These are phyloP conservation scores for Pezicula neosporulosa DNA, from an alignment of 2,329 filamentous ascomycete genomes.

Conservation along the genomic window DNA sequence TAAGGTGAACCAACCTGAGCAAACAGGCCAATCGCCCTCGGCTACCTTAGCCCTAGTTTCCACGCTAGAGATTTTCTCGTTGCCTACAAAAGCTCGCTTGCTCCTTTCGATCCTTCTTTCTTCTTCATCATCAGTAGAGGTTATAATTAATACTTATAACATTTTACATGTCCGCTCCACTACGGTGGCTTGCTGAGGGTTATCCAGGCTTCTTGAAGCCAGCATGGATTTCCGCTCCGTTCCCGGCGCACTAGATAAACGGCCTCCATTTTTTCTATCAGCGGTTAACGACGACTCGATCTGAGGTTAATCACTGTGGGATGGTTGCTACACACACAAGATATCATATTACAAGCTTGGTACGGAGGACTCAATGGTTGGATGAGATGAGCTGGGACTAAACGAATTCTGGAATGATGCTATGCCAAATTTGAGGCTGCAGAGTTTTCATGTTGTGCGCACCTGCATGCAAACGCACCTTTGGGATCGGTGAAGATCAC, in stretches of 20 bases:
- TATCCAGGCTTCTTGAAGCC: conserved; percentile 23
- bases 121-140: conserved; percentile 32
- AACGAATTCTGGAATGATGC: not conserved
- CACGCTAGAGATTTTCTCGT: conserved; percentile 6
- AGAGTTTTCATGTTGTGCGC: not conserved
- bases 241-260: conserved; percentile 38
- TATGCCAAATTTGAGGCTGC: not conserved
- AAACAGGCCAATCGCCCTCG: no score
- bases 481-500: no score
- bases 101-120: conserved; percentile 1
- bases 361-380: no score
- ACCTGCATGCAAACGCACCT: no score
- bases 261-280: conserved; percentile 39
- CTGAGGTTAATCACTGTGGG: conserved; percentile 38
- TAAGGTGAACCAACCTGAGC: no score
- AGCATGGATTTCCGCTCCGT: conserved; percentile 36
- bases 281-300: conserved; percentile 29
- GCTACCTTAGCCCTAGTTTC: not conserved
- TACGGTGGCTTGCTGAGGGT: conserved; percentile 39
- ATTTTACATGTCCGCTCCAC: conserved; percentile 32
- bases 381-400: no score
- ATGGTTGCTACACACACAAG: conserved; percentile 33
- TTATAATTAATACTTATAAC: conserved; percentile 34
- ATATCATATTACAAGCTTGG: not conserved
- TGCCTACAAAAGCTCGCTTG: conserved; percentile 10